These are phyloP conservation scores for Berkeleyomyces basicola DNA, from an alignment of 2,329 filamentous ascomycete genomes.

Conservation along the genomic window DNA sequence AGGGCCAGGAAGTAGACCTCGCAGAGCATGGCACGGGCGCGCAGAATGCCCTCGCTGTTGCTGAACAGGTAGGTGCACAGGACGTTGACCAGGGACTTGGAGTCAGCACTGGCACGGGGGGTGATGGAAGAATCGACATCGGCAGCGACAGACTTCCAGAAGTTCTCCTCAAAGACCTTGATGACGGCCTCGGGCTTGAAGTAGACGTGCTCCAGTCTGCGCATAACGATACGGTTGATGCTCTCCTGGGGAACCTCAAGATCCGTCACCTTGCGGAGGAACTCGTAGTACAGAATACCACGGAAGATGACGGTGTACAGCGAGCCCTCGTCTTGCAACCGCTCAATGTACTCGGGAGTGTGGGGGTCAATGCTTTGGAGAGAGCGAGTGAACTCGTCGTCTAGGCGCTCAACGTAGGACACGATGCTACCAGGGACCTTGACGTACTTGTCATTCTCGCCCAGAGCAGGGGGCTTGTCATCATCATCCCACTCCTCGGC, in stretches of 20 bases:
- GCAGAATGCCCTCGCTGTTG: slow-evolving; percentile 88
- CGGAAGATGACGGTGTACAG: slow-evolving; percentile 90
- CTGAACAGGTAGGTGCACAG: slow-evolving; percentile 92
- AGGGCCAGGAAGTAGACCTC: slow-evolving; percentile 97
- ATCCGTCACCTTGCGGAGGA: slow-evolving; percentile 50
- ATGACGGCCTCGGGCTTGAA: slow-evolving; percentile 96
- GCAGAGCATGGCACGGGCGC: slow-evolving; percentile 91
- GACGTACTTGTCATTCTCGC: slow-evolving; percentile 61
- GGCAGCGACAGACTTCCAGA: slow-evolving; percentile 65
- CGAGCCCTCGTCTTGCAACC: slow-evolving; percentile 74
- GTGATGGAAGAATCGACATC: slow-evolving; percentile 65
- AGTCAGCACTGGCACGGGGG: slow-evolving; percentile 52
- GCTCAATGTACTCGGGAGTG: slow-evolving; percentile 95
- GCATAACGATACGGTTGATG: slow-evolving; percentile 83
- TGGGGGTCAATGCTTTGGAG: slow-evolving; percentile 95
- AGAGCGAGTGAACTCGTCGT: slow-evolving; percentile 95
- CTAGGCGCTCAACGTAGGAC: slow-evolving; percentile 84
- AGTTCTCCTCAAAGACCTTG: slow-evolving; percentile 83
- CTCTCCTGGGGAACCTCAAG: slow-evolving; percentile 69
- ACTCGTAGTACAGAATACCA: slow-evolving; percentile 75
- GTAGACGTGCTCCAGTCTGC: slow-evolving; percentile 91
- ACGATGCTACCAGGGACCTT: slow-evolving; percentile 87
- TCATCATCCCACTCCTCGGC: slow-evolving; percentile 99
- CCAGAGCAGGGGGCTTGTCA: slow-evolving; percentile 70
- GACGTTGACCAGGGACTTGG: slow-evolving; percentile 59